Evolutionary conservation across 1,139 yeast genomes (phyloP), one percentile per base, ranked within the genome.

Genomic region (Yamadazyma dendronema): DNA sequence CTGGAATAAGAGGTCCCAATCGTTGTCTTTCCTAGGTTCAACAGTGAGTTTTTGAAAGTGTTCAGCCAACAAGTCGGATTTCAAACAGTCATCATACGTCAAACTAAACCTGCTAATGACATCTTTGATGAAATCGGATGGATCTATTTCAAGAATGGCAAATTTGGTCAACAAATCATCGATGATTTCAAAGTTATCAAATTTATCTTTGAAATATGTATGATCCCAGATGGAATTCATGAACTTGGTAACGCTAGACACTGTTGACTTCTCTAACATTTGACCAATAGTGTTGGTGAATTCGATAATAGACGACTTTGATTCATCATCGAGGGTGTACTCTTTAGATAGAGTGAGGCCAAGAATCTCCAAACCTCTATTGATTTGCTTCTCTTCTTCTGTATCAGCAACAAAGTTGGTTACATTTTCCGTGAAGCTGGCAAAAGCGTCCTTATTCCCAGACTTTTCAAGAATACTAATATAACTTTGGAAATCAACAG

Each of bases 141-240:
- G 33, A 31, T 44, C 46, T 4, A 55, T 41, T 9, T 42, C 44
- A 10, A 53, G 35, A 41, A 62, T 65, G 6, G 55, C 34, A 41
- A 51, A 41, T 36, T 64, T 67, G 5, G 59, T 39, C 41, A 56
- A 65, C n/a, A 59, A 47, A 36, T 65, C 68, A 37, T 64, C 59
- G 3, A 67, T 46, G 2, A 59, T 35, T 16, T 57, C 65, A 7
- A 38, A 34, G 12, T 46, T 33, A 21, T 56, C 50, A 3, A 41
- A 17, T 0, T 37, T 39, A 1, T 40, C 35, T 3, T 36, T 33
- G 10, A 42, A 27, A 56, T 44, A 4, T 68, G 63, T 12, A 60
- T 43, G 10, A 44, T 38, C 23, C 31, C 22, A 28, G 13, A 17
- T 13, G 13, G n/a, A 10, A 13, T 16, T 11, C 12, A 42, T 40